A percentile compares a stretch with the other conserved stretches of the same genome.
phyloP scores from a whole-genome alignment of 2,329 filamentous ascomycete genomes.

The Malbranchea cinnamomea region DNA sequence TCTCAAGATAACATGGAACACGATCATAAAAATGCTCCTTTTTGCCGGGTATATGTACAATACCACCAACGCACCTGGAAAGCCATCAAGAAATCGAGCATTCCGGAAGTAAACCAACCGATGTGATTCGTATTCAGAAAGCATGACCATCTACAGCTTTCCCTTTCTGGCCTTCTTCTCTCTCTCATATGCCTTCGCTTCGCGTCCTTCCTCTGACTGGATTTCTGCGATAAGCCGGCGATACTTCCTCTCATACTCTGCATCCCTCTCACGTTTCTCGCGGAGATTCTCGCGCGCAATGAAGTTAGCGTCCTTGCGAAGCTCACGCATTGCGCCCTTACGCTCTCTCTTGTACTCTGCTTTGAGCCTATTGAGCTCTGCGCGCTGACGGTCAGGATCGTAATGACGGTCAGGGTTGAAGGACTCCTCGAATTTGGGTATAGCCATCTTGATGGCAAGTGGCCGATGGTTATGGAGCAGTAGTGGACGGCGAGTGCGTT shows the following conservation, averaged over 20 bases:
- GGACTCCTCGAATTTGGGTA: conserved; percentile 91
- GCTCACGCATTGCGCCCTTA: conserved; percentile 86
- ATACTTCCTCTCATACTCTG: conserved; percentile 93
- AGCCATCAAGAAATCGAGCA: too few relatives aligned
- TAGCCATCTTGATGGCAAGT: conserved; percentile 69
- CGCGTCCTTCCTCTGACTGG: conserved; percentile 78
- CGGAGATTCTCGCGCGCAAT: conserved; percentile 78
- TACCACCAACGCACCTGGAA: too few relatives aligned
- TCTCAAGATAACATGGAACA: too few relatives aligned
- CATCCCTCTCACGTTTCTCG: conserved; percentile 86
- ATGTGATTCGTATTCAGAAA: too few relatives aligned
- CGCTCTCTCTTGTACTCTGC: conserved; percentile 87
- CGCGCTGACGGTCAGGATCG: conserved; percentile 82
- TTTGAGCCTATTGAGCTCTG: conserved; percentile 68
- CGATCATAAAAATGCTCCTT: too few relatives aligned
- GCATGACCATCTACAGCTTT: conserved; percentile 33
- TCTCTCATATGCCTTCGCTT: conserved; percentile 76
- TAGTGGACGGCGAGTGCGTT: conserved; percentile 57
- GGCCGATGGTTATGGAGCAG: conserved; percentile 80
- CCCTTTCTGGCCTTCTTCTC: conserved; percentile 65
- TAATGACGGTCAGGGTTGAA: conserved; percentile 96
- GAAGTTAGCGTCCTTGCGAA: conserved; percentile 90
- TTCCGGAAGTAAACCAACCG: too few relatives aligned
- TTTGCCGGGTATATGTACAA: too few relatives aligned
- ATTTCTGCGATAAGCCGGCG: conserved; percentile 85